Conservation (phyloP, 2,329 filamentous ascomycete species). For the Fusarium chlamydosporum region DNA sequence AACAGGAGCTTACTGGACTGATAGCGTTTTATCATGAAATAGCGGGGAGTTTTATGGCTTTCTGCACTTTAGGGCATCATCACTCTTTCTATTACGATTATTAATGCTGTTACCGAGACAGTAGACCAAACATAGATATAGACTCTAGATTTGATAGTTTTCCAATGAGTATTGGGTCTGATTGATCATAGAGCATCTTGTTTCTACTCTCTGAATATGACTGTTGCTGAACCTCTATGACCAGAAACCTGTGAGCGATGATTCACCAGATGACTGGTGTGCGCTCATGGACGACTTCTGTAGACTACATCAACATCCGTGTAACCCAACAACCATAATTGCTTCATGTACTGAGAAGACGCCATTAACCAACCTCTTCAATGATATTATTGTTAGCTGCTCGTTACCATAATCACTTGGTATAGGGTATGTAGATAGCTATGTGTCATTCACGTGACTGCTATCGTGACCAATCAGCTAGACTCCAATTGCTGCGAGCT, state of each 20-base stretch:
- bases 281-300: not conserved
- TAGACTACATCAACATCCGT: no score
- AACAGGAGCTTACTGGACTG: conserved; percentile 47
- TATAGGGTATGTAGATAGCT: conserved; percentile 30
- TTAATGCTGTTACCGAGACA: conserved; percentile 6
- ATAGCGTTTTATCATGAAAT: conserved; percentile 24
- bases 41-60: conserved; percentile 40
- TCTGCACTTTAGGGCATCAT: conserved; percentile 14
- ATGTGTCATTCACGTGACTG: conserved; percentile 40
- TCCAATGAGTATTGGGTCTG: not conserved
- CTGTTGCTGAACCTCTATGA: not conserved
- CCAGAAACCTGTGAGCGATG: no score
- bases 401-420: accelerated
- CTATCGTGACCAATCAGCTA: conserved; percentile 44
- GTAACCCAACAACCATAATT: no score
- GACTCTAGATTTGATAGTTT: conserved; percentile 33
- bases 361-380: not conserved
- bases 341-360: not conserved
- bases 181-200: not conserved
- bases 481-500: conserved; percentile 50
- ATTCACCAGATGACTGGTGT: no score
- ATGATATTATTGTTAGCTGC: not conserved
- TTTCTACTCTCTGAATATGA: accelerated
- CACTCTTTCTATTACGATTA: conserved; percentile 5
- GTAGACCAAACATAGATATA: conserved; percentile 21